These are phyloP conservation scores for Pseudoperonospora humuli DNA, from an alignment of 352 stramenopile species.

Conservation along the genomic window DNA sequence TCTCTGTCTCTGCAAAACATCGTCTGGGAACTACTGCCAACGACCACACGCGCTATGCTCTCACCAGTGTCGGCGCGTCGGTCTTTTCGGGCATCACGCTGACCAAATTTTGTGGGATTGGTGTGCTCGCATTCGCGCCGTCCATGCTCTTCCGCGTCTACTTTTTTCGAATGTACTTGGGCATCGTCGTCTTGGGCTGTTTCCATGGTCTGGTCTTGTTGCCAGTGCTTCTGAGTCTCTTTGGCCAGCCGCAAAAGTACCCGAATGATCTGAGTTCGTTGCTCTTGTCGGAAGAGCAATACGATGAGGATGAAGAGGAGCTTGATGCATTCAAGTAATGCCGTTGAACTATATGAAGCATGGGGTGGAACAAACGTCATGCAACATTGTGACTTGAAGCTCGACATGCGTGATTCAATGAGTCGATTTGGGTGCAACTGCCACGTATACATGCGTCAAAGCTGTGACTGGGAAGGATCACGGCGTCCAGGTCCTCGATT, in stretches of 20 bases:
- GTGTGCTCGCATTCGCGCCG: slow-evolving; percentile 83
- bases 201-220: slow-evolving; percentile 79
- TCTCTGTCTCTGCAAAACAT: slow-evolving; percentile 51
- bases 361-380: no score
- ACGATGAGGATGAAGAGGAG: slow-evolving; percentile 49
- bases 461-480: no score
- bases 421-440: no score
- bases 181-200: slow-evolving; percentile 78
- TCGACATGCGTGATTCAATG: no score
- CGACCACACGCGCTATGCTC: slow-evolving; percentile 65
- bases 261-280: slow-evolving; percentile 65
- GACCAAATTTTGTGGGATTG: slow-evolving; percentile 88
- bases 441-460: no score
- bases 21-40: slow-evolving; percentile 37
- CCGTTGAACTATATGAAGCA: not conserved
- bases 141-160: slow-evolving; percentile 89
- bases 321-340: slow-evolving; percentile 11
- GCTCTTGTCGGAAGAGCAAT: slow-evolving; percentile 56
- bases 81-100: slow-evolving; percentile 89
- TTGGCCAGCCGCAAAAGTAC: slow-evolving; percentile 42
- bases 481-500: no score
- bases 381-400: no score
- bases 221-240: slow-evolving; percentile 73
- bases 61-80: slow-evolving; percentile 68
- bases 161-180: slow-evolving; percentile 91